Conservation (phyloP, 2,329 filamentous ascomycete genomes). For the Diplodia mutila region DNA sequence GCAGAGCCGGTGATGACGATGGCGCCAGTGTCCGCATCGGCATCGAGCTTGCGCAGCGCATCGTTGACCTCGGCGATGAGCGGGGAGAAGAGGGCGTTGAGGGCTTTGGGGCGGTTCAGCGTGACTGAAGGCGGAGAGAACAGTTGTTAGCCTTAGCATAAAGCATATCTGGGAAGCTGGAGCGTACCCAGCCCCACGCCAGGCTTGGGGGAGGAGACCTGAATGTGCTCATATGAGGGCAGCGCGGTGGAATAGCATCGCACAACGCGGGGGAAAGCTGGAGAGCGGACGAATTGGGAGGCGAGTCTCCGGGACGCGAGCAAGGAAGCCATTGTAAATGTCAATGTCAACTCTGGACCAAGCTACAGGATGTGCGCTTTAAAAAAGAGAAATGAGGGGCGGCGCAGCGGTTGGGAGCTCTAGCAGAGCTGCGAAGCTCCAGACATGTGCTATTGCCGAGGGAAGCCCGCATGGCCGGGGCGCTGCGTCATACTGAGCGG, state of each 20-base stretch:
- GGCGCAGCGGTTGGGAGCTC: background rate
- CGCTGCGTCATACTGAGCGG: constrained; percentile 17
- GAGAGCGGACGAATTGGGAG: constrained; percentile 60
- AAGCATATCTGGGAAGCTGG: too few species aligned
- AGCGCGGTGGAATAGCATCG: constrained; percentile 52
- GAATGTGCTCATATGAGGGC: constrained; percentile 74
- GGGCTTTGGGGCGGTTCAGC: constrained; percentile 89
- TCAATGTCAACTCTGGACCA: background rate
- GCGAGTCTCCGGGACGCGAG: constrained; percentile 65
- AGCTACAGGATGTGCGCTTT: background rate
- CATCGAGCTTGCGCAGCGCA: constrained; percentile 42
- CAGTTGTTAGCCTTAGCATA: background rate
- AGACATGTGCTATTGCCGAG: constrained; percentile 4
- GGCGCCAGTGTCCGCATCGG: constrained; percentile 38
- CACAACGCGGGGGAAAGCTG: constrained; percentile 60
- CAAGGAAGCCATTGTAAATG: constrained; percentile 56
- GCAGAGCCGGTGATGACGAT: constrained; percentile 80
- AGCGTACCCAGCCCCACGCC: constrained; percentile 84
- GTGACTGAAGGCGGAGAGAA: constrained; percentile 64
- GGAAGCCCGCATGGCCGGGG: constrained; percentile 12
- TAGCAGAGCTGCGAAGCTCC: background rate
- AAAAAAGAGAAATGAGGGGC: background rate
- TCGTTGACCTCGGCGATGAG: constrained; percentile 79
- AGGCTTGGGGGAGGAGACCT: constrained; percentile 81
- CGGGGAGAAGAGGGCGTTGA: constrained; percentile 90